phyloP scores from a whole-genome alignment of 139 green algal genomes.

The Gonium pectorale region DNA sequence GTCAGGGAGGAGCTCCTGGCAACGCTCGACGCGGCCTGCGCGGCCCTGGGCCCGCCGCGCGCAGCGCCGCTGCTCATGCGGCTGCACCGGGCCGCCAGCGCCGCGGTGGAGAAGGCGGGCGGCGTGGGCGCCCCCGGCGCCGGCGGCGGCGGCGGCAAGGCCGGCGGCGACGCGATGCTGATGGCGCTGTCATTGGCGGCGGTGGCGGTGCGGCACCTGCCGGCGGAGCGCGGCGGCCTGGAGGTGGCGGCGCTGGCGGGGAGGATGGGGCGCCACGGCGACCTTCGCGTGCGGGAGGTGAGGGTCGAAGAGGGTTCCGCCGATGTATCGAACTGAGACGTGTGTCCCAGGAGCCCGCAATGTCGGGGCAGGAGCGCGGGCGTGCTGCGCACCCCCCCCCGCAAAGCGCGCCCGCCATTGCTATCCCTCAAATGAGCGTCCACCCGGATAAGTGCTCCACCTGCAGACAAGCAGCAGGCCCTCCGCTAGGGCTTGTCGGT shows the following conservation, averaged over 20 bases:
- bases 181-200: conserved; percentile 30
- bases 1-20: conserved; percentile 19
- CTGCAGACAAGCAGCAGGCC: too few species aligned
- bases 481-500: too few species aligned
- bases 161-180: background rate
- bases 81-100: background rate
- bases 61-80: background rate
- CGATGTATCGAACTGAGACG: too few species aligned
- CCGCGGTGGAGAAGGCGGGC: background rate
- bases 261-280: background rate
- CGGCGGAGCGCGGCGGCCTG: conserved; percentile 21
- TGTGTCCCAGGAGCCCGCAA: too few species aligned
- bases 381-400: too few species aligned
- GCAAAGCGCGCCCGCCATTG: too few species aligned
- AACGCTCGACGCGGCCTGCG: conserved; percentile 8
- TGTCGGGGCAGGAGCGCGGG: too few species aligned
- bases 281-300: conserved; percentile 26
- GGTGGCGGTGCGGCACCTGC: conserved; percentile 37
- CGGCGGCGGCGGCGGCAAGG: conserved; percentile 10
- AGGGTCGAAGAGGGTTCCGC: too few species aligned
- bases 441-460: too few species aligned
- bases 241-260: conserved; percentile 9
- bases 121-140: conserved; percentile 1
- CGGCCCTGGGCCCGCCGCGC: background rate
- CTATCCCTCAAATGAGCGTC: too few species aligned